These are phyloP conservation scores for Hypoxylon rubiginosum DNA, from an alignment of 2,329 filamentous ascomycete species.

Conservation along the genomic window DNA sequence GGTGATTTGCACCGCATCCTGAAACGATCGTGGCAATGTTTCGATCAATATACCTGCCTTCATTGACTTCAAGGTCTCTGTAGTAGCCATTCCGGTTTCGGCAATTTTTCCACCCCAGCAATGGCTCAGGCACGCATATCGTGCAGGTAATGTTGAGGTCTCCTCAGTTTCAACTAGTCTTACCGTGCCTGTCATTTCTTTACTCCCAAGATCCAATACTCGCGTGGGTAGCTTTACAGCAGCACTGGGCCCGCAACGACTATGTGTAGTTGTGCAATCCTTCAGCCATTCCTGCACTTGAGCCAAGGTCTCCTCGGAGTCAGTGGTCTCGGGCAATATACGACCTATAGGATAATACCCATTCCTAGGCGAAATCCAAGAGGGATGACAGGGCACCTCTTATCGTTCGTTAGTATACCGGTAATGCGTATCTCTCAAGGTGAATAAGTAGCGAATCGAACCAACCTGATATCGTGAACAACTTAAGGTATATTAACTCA, in stretches of 20 bases:
- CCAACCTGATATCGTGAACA: not conserved
- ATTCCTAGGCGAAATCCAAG: not conserved
- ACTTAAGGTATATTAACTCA: not conserved
- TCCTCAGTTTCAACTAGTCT: not conserved
- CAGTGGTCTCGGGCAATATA: not conserved
- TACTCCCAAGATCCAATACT: not conserved
- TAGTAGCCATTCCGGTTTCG: constrained; percentile 1
- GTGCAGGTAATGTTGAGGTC: not conserved
- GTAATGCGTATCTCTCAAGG: not conserved
- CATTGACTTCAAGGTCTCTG: not conserved
- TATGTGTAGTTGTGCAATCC: not conserved
- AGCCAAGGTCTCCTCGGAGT: not conserved
- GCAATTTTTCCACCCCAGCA: constrained; percentile 12
- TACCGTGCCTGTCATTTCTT: not conserved
- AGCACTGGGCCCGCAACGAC: not conserved
- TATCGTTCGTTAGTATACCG: not conserved
- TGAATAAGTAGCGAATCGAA: not conserved
- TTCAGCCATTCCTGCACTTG: not conserved
- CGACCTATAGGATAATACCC: not conserved
- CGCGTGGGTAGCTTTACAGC: not conserved
- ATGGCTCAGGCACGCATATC: constrained; percentile 15
- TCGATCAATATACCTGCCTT: not conserved
- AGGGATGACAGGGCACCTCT: constrained; percentile 1
- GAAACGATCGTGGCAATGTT: not conserved
- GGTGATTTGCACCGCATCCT: constrained; percentile 4